These are phyloP conservation scores for Botrytis elliptica DNA, from an alignment of 2,329 filamentous ascomycete species.

Conservation along the genomic window DNA sequence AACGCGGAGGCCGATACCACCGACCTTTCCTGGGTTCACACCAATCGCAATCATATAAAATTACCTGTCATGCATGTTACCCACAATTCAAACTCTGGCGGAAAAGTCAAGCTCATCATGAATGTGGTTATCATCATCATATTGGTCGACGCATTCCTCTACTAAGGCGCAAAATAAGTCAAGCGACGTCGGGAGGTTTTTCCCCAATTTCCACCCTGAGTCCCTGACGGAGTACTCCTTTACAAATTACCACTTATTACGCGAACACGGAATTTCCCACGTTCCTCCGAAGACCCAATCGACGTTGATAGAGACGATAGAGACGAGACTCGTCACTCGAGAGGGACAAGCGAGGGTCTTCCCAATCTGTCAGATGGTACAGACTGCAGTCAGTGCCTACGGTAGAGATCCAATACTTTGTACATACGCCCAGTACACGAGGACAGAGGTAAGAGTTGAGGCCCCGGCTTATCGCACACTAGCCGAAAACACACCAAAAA, in stretches of 20 bases:
- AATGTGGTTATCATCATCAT: neutral
- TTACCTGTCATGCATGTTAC: neutral
- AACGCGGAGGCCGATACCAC: constrained; percentile 13
- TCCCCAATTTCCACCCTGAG: neutral
- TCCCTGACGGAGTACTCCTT: neutral
- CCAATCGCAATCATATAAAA: neutral
- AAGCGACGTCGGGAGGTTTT: neutral
- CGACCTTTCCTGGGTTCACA: neutral
- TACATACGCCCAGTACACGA: neutral
- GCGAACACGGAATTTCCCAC: neutral
- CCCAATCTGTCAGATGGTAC: neutral
- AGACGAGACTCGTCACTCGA: too few relatives aligned
- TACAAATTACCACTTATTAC: neutral
- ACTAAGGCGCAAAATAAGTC: neutral
- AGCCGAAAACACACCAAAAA: too few relatives aligned
- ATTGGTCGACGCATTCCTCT: neutral
- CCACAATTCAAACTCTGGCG: neutral
- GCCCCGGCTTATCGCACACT: too few relatives aligned
- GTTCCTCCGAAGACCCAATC: neutral
- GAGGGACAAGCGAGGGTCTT: neutral
- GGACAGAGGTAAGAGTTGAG: too few relatives aligned
- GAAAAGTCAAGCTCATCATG: neutral
- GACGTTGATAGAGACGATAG: too few relatives aligned
- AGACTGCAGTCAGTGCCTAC: too few relatives aligned
- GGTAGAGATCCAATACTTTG: neutral